Conservation (phyloP, 306 rosid species). For the Ammopiptanthus mongolicus region DNA sequence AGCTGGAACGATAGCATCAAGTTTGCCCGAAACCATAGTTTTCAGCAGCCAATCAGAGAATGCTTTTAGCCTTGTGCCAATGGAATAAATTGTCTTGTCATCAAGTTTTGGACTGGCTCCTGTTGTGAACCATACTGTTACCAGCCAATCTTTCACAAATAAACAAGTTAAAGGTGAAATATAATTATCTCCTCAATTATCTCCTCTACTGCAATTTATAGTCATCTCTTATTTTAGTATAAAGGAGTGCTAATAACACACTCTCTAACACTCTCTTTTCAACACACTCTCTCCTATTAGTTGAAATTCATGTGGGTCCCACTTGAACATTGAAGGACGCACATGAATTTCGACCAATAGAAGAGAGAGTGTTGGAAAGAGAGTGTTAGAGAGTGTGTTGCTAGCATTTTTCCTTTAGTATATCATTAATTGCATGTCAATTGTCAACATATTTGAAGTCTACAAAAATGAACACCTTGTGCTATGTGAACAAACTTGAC, state of each 20-base stretch:
- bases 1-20: constrained; percentile 94
- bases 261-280: no score
- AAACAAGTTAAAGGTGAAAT: not conserved
- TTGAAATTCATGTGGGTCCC: no score
- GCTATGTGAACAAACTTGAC: not conserved
- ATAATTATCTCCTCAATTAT: no score
- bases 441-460: not conserved
- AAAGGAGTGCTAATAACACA: no score
- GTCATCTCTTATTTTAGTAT: not conserved
- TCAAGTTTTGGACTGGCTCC: constrained; percentile 42
- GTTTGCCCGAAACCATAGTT: constrained; percentile 84
- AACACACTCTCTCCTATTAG: no score
- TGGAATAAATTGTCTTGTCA: constrained; percentile 56
- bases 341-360: no score
- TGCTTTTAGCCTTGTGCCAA: constrained; percentile 84
- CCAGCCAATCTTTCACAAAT: constrained; percentile 6
- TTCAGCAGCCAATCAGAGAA: constrained; percentile 99
- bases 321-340: no score
- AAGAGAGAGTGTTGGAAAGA: no score
- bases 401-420: no score
- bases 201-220: not conserved
- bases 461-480: not conserved
- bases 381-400: no score
- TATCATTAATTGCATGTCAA: not conserved
- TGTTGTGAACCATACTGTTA: constrained; percentile 26